Conservation (phyloP, 352 stramenopile genomes). For the Globisporangium cederbergense region DNA sequence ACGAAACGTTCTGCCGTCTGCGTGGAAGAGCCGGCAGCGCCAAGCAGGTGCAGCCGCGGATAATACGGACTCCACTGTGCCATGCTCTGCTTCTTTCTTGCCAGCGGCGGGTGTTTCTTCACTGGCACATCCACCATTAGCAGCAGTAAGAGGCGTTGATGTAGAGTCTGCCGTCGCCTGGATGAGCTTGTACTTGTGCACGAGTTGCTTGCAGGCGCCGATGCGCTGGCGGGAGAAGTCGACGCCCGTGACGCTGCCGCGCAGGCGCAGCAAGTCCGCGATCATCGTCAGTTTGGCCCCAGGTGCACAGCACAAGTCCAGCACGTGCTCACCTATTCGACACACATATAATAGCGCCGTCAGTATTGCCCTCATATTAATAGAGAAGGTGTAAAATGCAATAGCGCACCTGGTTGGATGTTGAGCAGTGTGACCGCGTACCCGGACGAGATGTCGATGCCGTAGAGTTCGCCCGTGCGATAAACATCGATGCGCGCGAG, state of each 20-base stretch:
- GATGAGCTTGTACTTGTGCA: conserved; percentile 92
- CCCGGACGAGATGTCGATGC: conserved; percentile 81
- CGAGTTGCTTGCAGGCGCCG: conserved; percentile 81
- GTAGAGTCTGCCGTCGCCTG: conserved; percentile 5
- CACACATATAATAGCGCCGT: too few species aligned
- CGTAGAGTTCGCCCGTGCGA: conserved; percentile 55
- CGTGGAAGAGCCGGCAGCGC: conserved; percentile 75
- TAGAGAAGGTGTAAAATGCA: not conserved
- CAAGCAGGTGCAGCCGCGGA: conserved; percentile 19
- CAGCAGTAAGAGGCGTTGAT: not conserved
- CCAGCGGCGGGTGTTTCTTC: not conserved
- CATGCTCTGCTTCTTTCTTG: not conserved
- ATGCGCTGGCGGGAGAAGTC: conserved; percentile 88
- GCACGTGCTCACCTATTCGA: conserved; percentile 61
- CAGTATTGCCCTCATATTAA: not conserved
- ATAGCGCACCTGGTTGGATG: conserved; percentile 37
- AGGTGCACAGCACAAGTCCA: conserved; percentile 94
- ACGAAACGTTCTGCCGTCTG: conserved; percentile 71
- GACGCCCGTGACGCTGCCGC: conserved; percentile 72
- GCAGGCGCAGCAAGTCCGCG: conserved; percentile 65
- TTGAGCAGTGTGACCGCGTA: conserved; percentile 63
- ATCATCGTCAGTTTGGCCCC: conserved; percentile 92
- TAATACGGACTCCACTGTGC: too few species aligned
- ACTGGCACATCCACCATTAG: not conserved
- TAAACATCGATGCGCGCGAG: conserved; percentile 51